These are phyloP conservation scores for Aspergillus asperescens DNA, from an alignment of 495 filamentous ascomycete genomes.

Conservation along the genomic window DNA sequence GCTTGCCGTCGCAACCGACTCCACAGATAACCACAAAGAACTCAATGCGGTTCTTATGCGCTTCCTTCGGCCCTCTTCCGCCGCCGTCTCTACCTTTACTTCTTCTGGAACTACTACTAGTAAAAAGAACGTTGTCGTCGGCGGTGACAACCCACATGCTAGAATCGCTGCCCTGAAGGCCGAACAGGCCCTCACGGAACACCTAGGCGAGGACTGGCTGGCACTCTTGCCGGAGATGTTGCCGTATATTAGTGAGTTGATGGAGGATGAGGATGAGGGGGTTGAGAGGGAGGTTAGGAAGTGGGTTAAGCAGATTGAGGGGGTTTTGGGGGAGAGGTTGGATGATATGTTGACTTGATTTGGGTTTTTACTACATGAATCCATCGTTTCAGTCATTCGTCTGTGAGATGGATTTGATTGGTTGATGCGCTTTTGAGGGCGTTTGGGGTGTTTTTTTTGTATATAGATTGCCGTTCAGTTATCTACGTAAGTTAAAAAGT, in stretches of 20 bases:
- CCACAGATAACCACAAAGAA: slow-evolving; percentile 81
- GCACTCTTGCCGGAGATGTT: slow-evolving; percentile 86
- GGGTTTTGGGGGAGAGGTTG: slow-evolving; percentile 77
- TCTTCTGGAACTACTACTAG: too few relatives aligned
- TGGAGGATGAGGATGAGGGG: slow-evolving; percentile 90
- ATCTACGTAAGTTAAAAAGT: too few relatives aligned
- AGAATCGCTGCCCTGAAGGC: slow-evolving; percentile 74
- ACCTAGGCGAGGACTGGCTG: slow-evolving; percentile 88
- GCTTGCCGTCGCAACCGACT: slow-evolving; percentile 69
- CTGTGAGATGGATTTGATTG: too few relatives aligned
- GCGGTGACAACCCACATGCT: slow-evolving; percentile 42
- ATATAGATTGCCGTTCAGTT: too few relatives aligned
- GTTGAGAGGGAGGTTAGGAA: slow-evolving; percentile 82
- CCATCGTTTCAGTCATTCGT: too few relatives aligned
- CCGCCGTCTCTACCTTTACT: slow-evolving; percentile 19
- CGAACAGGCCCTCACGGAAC: slow-evolving; percentile 68
- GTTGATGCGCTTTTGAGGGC: too few relatives aligned
- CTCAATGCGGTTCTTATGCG: slow-evolving; percentile 72
- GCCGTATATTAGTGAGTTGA: slow-evolving; percentile 85
- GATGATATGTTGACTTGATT: slow-evolving; percentile 88
- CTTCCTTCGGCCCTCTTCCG: slow-evolving; percentile 62
- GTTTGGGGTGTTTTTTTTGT: too few relatives aligned
- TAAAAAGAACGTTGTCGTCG: slow-evolving; percentile 42
- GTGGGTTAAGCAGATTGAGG: slow-evolving; percentile 85
- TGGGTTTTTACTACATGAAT: not conserved